These are phyloP conservation scores for Alliaria petiolata DNA, from an alignment of 345 rosid genomes.

Conservation along the genomic window DNA sequence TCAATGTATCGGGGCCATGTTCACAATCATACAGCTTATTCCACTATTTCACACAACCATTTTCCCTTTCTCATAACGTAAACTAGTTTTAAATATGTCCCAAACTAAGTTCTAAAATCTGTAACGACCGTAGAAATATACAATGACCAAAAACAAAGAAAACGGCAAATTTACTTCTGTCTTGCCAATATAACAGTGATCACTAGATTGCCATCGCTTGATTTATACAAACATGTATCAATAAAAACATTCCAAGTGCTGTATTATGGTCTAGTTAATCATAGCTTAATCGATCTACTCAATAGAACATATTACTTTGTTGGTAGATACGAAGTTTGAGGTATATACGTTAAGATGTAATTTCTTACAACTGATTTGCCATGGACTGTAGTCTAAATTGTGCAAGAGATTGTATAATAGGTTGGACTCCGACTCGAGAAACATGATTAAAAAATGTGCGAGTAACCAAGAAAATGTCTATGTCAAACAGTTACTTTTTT, in stretches of 20 bases:
- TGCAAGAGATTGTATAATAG: neutral
- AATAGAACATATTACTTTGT: neutral
- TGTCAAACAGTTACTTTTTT: neutral
- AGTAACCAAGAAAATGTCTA: neutral
- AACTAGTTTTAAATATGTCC: neutral
- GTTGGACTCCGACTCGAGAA: neutral
- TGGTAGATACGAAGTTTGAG: neutral
- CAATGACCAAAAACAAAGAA: neutral
- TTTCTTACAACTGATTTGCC: neutral
- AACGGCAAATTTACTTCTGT: neutral
- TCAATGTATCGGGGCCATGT: conserved; percentile 17
- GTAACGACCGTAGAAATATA: neutral
- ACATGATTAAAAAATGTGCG: neutral
- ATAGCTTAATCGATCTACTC: neutral
- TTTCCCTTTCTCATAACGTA: neutral
- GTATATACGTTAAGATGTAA: neutral
- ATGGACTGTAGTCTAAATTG: neutral
- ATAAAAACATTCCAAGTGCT: neutral
- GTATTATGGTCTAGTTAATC: neutral
- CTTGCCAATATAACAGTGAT: neutral
- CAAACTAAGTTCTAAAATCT: neutral
- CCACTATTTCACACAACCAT: neutral
- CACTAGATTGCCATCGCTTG: neutral
- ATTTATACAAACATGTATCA: neutral
- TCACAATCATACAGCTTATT: neutral